A percentile compares a stretch with the other conserved stretches of the same genome.
Conservation (phyloP, 805 yeast genomes). For the Yarrowia keelungensis region DNA sequence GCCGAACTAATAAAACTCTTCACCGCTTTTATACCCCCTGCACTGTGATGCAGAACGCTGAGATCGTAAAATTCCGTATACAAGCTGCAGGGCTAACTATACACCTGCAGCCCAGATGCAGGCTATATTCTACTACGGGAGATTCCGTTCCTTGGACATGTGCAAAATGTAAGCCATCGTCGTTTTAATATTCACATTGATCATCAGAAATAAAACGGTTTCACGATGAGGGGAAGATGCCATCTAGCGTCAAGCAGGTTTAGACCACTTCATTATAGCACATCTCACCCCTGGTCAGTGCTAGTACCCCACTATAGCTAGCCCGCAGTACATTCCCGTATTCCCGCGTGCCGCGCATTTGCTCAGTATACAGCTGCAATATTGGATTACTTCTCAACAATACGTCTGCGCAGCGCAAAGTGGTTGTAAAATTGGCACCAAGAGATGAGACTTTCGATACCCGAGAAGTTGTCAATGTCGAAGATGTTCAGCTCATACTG, state of each 20-base stretch:
- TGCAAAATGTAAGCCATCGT: background rate
- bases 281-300: too few species aligned
- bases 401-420: background rate
- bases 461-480: background rate
- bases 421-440: background rate
- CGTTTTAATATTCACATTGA: background rate
- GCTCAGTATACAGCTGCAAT: background rate
- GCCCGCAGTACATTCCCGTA: background rate
- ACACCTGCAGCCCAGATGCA: conserved; percentile 10
- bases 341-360: conserved; percentile 5
- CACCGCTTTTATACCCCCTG: background rate
- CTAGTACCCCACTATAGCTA: background rate
- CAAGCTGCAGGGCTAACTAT: background rate
- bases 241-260: too few species aligned
- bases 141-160: background rate
- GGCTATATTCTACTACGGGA: conserved; percentile 3
- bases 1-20: too few species aligned
- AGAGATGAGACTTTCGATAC: background rate
- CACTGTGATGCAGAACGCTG: background rate
- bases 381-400: background rate
- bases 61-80: background rate
- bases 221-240: too few species aligned
- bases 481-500: too few species aligned
- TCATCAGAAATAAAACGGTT: background rate
- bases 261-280: too few species aligned